Conservation (phyloP, 129 eudicot genomes). For the Helichrysum umbraculigerum region DNA sequence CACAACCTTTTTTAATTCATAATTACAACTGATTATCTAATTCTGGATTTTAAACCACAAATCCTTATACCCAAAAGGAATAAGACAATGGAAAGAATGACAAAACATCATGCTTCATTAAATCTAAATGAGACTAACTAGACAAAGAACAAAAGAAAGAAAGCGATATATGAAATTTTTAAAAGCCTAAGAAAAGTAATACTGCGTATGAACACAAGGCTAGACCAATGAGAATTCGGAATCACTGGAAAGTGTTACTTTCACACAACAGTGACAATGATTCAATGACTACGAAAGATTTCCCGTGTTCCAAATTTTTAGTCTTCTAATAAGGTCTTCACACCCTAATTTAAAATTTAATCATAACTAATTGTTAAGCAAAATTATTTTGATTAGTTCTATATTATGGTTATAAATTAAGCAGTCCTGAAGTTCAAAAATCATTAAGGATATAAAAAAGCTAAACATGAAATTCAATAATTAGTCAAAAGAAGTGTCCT, state of each 20-base stretch:
- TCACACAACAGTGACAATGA: slow-evolving; percentile 1
- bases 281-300: slow-evolving; percentile 13
- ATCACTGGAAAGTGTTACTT: slow-evolving; percentile 15
- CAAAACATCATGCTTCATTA: slow-evolving; percentile 7
- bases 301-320: slow-evolving; percentile 11
- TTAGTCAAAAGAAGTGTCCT: not conserved
- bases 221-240: slow-evolving; percentile 3
- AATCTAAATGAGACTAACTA: not conserved
- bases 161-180: not conserved
- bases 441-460: not conserved
- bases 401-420: not conserved
- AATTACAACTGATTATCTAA: not conserved
- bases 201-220: not conserved
- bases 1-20: not conserved
- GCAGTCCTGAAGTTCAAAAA: slow-evolving; percentile 7
- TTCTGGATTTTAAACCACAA: not conserved
- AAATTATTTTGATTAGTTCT: not conserved
- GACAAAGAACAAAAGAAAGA: slow-evolving; percentile 14
- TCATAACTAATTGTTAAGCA: not conserved
- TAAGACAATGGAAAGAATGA: not conserved
- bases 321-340: slow-evolving; percentile 10
- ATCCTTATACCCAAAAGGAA: not conserved
- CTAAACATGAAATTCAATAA: slow-evolving; percentile 5
- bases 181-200: slow-evolving; percentile 7
- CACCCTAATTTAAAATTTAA: slow-evolving; percentile 10